These are phyloP conservation scores for Capsicum baccatum DNA, from an alignment of 257 asterid species.

Conservation along the genomic window DNA sequence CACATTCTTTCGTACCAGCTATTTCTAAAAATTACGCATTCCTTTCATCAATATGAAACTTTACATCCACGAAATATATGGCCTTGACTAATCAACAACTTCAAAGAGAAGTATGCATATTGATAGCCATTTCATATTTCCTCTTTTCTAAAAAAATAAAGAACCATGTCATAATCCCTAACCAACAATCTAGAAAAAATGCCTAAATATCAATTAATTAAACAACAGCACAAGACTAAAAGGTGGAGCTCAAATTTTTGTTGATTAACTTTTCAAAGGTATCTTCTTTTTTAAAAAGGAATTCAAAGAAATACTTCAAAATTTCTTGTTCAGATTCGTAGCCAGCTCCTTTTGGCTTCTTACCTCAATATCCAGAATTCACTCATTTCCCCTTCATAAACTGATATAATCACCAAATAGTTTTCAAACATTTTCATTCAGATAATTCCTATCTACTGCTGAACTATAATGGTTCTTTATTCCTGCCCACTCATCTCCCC, in stretches of 20 bases:
- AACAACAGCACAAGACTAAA: background rate
- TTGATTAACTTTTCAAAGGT: background rate
- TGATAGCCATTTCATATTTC: background rate
- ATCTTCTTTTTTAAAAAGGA: too few relatives aligned
- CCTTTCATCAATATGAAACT: constrained; percentile 15
- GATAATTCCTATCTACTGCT: background rate
- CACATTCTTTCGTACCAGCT: background rate
- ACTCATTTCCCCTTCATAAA: background rate
- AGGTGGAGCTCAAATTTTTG: background rate
- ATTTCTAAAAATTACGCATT: background rate
- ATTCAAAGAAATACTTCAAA: background rate
- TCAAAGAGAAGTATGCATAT: background rate
- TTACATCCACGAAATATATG: background rate
- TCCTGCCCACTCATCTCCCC: background rate
- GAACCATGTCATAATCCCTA: background rate
- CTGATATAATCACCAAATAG: background rate
- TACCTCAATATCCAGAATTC: background rate
- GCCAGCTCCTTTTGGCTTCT: constrained; percentile 1
- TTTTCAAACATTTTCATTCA: background rate
- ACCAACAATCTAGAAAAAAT: background rate
- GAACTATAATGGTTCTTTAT: constrained; percentile 2
- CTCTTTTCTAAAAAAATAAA: too few relatives aligned
- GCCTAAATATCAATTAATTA: constrained; percentile 3
- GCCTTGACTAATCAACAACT: background rate
- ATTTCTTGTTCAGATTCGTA: constrained; percentile 11